Conservation (phyloP, 768 basidiomycete species). For the Mycena capillaripes region DNA sequence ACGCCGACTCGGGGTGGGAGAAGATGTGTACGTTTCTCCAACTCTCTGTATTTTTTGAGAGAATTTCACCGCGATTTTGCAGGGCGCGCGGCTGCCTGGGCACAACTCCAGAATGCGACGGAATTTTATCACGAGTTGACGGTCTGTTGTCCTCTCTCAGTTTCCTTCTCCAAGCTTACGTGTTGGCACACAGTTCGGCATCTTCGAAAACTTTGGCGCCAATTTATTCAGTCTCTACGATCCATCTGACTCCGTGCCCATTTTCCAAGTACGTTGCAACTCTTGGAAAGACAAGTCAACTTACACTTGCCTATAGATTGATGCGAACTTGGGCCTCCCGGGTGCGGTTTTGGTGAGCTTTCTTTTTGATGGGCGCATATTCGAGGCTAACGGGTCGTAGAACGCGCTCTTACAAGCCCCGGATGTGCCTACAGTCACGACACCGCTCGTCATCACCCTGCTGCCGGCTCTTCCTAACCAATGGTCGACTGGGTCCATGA, state of each 20-base stretch:
- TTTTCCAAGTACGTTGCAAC: constrained; percentile 65
- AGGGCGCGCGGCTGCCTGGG: constrained; percentile 81
- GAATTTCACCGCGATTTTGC: not conserved
- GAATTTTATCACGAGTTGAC: constrained; percentile 77
- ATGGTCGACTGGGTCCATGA: constrained; percentile 75
- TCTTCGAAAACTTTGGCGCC: constrained; percentile 70
- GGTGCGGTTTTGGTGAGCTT: constrained; percentile 72
- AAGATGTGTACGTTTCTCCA: constrained; percentile 63
- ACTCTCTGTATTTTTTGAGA: not conserved
- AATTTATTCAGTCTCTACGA: constrained; percentile 79
- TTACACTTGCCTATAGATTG: constrained; percentile 55
- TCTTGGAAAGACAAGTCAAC: too few relatives aligned
- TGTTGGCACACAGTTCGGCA: constrained; percentile 64
- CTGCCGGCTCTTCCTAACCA: constrained; percentile 74
- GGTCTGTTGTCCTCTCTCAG: constrained; percentile 47
- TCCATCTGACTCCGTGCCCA: constrained; percentile 58
- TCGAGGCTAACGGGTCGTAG: constrained; percentile 34
- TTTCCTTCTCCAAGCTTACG: not conserved
- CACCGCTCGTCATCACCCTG: constrained; percentile 69
- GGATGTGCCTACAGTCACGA: constrained; percentile 66
- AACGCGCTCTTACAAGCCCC: constrained; percentile 80
- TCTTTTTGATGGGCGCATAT: not conserved
- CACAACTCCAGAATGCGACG: constrained; percentile 70
- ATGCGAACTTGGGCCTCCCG: constrained; percentile 81
- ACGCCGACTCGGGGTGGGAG: constrained; percentile 85